These are phyloP conservation scores for Parathielavia hyrcaniae DNA, from an alignment of 495 filamentous ascomycete genomes.

Conservation along the genomic window DNA sequence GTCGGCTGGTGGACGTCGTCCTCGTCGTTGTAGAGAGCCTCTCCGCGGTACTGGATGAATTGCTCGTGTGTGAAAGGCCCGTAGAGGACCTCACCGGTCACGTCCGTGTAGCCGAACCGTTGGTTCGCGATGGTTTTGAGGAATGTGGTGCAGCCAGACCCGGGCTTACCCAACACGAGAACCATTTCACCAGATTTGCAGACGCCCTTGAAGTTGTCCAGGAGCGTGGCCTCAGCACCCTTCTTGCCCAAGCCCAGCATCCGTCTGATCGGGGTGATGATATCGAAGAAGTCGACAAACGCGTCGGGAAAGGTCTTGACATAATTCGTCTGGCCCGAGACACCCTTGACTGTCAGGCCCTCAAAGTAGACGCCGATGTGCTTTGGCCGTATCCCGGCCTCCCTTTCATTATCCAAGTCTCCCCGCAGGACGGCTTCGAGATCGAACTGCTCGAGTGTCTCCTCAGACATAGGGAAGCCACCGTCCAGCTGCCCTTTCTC, in stretches of 20 bases:
- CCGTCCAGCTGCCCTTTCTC: slow-evolving; percentile 48
- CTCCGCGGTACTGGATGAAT: slow-evolving; percentile 65
- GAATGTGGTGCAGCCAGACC: slow-evolving; percentile 82
- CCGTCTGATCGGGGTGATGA: slow-evolving; percentile 52
- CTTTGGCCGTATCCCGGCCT: slow-evolving; percentile 73
- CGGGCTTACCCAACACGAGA: slow-evolving; percentile 78
- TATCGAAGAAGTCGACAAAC: slow-evolving; percentile 69
- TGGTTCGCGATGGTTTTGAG: slow-evolving; percentile 81
- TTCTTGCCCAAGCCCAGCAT: slow-evolving; percentile 56
- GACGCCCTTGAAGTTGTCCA: slow-evolving; percentile 49
- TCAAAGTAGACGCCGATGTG: slow-evolving; percentile 78
- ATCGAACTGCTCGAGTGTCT: slow-evolving; percentile 57
- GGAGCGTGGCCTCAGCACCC: slow-evolving; percentile 58
- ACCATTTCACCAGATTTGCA: slow-evolving; percentile 82
- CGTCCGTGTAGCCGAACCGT: slow-evolving; percentile 66
- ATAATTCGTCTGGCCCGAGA: slow-evolving; percentile 67
- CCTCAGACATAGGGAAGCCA: slow-evolving; percentile 32
- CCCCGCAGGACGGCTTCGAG: slow-evolving; percentile 65
- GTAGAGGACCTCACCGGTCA: slow-evolving; percentile 74
- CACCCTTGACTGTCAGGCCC: slow-evolving; percentile 67
- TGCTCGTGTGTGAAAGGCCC: slow-evolving; percentile 58
- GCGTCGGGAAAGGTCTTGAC: slow-evolving; percentile 81
- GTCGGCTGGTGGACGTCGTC: slow-evolving; percentile 77
- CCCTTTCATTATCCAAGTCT: slow-evolving; percentile 59
- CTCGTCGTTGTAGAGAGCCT: slow-evolving; percentile 81